Evolutionary conservation across 441 rosid species (phyloP).

Genomic region (Gossypium trilobum): DNA sequence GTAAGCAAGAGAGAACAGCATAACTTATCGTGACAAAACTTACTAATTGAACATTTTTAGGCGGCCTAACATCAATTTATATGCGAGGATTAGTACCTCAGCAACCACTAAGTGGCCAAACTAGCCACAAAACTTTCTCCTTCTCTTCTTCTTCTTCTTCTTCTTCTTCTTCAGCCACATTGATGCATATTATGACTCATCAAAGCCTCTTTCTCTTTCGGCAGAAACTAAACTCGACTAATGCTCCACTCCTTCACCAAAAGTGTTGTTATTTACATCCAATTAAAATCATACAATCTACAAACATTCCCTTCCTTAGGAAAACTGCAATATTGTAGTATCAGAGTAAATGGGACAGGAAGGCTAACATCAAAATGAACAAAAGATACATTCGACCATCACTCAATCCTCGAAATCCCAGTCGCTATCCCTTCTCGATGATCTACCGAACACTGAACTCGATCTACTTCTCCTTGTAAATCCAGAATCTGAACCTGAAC

Average conservation of each 20-base stretch:
- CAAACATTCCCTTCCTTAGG: slow-evolving; percentile 23
- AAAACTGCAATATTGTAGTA: slow-evolving; percentile 14
- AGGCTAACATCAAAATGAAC: background rate
- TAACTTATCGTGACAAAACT: slow-evolving; percentile 12
- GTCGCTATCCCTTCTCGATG: slow-evolving; percentile 25
- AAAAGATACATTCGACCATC: slow-evolving; percentile 21
- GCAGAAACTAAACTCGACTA: slow-evolving; percentile 9
- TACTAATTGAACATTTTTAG: slow-evolving; percentile 10
- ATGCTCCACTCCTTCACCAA: slow-evolving; percentile 16
- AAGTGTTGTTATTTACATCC: slow-evolving; percentile 31
- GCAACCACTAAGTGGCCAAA: slow-evolving; percentile 16
- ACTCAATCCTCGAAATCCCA: slow-evolving; percentile 24
- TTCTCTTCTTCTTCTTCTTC: background rate
- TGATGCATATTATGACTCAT: slow-evolving; percentile 11
- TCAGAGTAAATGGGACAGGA: slow-evolving; percentile 14
- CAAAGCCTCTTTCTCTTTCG: slow-evolving; percentile 17
- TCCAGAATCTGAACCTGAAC: slow-evolving; percentile 21
- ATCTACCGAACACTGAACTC: slow-evolving; percentile 20
- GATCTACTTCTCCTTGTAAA: slow-evolving; percentile 28
- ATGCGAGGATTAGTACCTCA: slow-evolving; percentile 21
- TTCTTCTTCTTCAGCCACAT: background rate
- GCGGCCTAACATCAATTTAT: slow-evolving; percentile 6
- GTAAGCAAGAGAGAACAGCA: slow-evolving; percentile 7
- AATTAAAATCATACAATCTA: slow-evolving; percentile 21
- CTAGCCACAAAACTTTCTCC: background rate